Evolutionary conservation across 371 early-diverging fungal genomes (phyloP).

Genomic region (Globomyces sp.): DNA sequence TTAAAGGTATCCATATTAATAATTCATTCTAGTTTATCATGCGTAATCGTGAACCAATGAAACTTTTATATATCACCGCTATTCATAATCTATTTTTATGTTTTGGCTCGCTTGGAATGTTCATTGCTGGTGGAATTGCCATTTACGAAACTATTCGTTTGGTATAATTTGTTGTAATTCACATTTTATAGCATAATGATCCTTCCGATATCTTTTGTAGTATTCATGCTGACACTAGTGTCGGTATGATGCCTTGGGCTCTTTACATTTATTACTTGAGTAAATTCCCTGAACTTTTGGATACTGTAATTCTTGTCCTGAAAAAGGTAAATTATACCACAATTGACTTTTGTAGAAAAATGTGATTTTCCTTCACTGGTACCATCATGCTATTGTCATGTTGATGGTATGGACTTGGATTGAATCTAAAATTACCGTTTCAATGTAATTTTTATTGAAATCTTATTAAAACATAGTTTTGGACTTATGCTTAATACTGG

Average conservation of each 20-base stretch:
- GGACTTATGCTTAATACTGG: slow-evolving; percentile 34
- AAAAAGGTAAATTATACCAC: slow-evolving; percentile 29
- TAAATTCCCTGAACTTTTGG: slow-evolving; percentile 37
- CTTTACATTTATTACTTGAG: slow-evolving; percentile 39
- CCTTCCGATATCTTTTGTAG: slow-evolving; percentile 35
- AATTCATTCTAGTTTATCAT: background rate
- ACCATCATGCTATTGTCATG: slow-evolving; percentile 36
- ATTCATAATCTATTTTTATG: slow-evolving; percentile 36
- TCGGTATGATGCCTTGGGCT: slow-evolving; percentile 25
- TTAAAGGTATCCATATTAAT: slow-evolving; percentile 19
- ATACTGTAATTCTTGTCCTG: slow-evolving; percentile 39
- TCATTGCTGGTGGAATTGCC: slow-evolving; percentile 1
- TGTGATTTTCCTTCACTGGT: slow-evolving; percentile 37
- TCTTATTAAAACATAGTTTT: background rate
- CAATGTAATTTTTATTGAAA: background rate
- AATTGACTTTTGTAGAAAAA: slow-evolving; percentile 25
- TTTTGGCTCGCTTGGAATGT: slow-evolving; percentile 29
- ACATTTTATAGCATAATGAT: slow-evolving; percentile 14
- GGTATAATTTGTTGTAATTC: slow-evolving; percentile 7
- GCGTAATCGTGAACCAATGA: slow-evolving; percentile 20
- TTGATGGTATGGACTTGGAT: slow-evolving; percentile 40
- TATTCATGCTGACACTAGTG: slow-evolving; percentile 12
- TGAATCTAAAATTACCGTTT: slow-evolving; percentile 25
- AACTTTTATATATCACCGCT: slow-evolving; percentile 28
- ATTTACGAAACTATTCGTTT: slow-evolving; percentile 10